These are phyloP conservation scores for Paramecium tetraurelia DNA, from an alignment of 73 alveolate genomes.

Conservation along the genomic window DNA sequence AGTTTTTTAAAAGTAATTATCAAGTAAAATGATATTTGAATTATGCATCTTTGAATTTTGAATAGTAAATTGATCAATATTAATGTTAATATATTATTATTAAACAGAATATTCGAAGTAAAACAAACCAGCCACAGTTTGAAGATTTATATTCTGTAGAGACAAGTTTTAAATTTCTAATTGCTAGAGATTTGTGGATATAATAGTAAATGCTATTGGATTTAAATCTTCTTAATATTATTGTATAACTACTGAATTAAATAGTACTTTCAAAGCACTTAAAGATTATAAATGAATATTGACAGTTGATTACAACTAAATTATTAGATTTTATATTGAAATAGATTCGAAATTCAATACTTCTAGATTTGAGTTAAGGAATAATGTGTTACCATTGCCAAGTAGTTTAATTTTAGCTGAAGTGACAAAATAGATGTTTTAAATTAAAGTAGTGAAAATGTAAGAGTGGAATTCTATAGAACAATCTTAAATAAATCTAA, in stretches of 20 bases:
- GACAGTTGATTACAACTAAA: neutral
- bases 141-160: neutral
- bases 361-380: neutral
- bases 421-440: neutral
- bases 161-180: neutral
- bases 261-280: neutral
- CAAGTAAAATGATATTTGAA: neutral
- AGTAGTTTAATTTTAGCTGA: neutral
- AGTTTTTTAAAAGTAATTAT: neutral
- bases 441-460: neutral
- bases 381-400: neutral
- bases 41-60: neutral
- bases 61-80: neutral
- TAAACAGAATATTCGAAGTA: neutral
- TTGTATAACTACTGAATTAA: neutral
- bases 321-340: neutral
- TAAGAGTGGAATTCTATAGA: neutral
- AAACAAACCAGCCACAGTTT: neutral
- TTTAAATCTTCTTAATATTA: neutral
- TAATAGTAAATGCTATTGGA: neutral
- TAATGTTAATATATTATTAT: neutral
- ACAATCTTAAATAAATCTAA: neutral
- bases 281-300: neutral
- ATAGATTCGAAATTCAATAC: neutral
- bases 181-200: neutral